A percentile compares a stretch with the other conserved stretches of the same genome.
Evolutionary conservation across 768 basidiomycete species (phyloP).

Genomic region (Russula sp.): DNA sequence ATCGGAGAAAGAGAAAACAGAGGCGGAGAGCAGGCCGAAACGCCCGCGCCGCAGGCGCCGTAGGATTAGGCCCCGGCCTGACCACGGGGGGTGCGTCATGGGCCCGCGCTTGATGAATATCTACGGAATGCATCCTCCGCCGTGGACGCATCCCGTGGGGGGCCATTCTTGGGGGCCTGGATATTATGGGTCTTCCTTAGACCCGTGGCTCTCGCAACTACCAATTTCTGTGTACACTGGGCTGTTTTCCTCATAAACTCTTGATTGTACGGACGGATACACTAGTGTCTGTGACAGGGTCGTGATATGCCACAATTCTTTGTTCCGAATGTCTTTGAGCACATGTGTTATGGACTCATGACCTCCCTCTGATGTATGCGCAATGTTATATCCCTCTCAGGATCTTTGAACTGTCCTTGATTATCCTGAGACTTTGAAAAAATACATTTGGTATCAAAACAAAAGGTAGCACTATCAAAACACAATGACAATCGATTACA

Average conservation of each 20-base stretch:
- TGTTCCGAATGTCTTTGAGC: background rate
- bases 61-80: background rate
- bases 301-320: too few relatives aligned
- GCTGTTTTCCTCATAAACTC: background rate
- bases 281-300: too few relatives aligned
- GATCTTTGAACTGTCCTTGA: too few relatives aligned
- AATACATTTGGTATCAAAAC: background rate
- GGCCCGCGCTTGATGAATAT: slow-evolving; percentile 6
- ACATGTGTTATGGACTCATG: background rate
- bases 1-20: background rate
- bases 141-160: background rate
- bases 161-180: background rate
- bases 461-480: background rate
- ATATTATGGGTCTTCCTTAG: background rate
- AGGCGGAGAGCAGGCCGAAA: background rate
- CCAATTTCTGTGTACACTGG: background rate
- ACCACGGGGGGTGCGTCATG: background rate
- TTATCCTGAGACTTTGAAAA: too few relatives aligned
- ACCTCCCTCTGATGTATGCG: background rate
- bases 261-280: background rate
- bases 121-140: background rate
- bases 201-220: background rate
- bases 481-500: background rate
- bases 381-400: too few relatives aligned
- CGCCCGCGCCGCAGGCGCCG: background rate